These are phyloP conservation scores for Perkinsus olseni DNA, from an alignment of 169 alveolate genomes.

Conservation along the genomic window DNA sequence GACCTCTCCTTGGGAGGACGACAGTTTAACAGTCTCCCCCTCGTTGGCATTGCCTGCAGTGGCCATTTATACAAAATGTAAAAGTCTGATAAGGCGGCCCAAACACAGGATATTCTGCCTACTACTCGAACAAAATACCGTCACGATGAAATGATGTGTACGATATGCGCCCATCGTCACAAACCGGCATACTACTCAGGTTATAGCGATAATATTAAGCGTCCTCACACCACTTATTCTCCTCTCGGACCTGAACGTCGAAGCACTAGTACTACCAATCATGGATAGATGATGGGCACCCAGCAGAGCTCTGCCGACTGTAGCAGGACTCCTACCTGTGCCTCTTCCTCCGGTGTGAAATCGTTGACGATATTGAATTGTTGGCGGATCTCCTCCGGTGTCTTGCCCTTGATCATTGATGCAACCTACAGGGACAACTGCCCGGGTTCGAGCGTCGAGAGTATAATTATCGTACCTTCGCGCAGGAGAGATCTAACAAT, in stretches of 20 bases:
- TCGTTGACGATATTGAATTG: conserved; percentile 84
- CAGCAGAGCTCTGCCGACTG: too few relatives aligned
- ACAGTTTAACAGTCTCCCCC: not conserved
- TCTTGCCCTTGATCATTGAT: conserved; percentile 78
- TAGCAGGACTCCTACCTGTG: conserved; percentile 72
- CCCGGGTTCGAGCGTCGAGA: not conserved
- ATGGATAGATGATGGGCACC: too few relatives aligned
- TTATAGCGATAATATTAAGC: conserved; percentile 28
- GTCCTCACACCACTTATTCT: conserved; percentile 87
- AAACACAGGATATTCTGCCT: too few relatives aligned
- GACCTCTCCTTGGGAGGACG: not conserved
- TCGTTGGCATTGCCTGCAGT: not conserved
- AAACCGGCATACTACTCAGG: not conserved
- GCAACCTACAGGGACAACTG: conserved; percentile 44
- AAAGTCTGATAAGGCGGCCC: too few relatives aligned
- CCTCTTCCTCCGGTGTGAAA: conserved; percentile 89
- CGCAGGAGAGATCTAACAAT: conserved; percentile 78
- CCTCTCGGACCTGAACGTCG: conserved; percentile 53
- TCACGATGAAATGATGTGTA: not conserved
- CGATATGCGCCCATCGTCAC: not conserved
- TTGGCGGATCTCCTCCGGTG: conserved; percentile 85
- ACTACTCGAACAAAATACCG: not conserved
- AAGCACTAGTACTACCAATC: too few relatives aligned
- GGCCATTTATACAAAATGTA: not conserved
- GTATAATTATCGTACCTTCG: conserved; percentile 49